A percentile compares a stretch with the other conserved stretches of the same genome.
Conservation (phyloP, 2,329 filamentous ascomycete species). For the Tolypocladium nubicola region DNA sequence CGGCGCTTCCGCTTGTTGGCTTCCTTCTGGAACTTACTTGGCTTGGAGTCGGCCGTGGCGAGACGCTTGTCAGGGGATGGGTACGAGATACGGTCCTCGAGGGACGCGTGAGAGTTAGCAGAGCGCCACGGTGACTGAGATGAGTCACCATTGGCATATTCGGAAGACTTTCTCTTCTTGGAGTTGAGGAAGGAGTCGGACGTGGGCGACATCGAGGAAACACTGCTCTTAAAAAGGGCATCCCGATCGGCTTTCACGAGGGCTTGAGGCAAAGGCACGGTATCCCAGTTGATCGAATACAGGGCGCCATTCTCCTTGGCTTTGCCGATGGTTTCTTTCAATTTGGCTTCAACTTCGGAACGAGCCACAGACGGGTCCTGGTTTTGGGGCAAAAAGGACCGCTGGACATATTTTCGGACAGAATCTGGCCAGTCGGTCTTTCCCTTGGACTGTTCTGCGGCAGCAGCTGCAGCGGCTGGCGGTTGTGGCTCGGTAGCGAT, state of each 20-base stretch:
- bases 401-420: constrained; percentile 82
- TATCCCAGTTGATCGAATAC: constrained; percentile 70
- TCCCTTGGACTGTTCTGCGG: constrained; percentile 30
- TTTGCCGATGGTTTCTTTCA: constrained; percentile 76
- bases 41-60: constrained; percentile 36
- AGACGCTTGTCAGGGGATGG: constrained; percentile 31
- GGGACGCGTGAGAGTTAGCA: constrained; percentile 45
- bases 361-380: constrained; percentile 50
- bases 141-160: constrained; percentile 43
- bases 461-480: constrained; percentile 17
- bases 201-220: constrained; percentile 11
- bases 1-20: constrained; percentile 82
- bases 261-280: constrained; percentile 73
- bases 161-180: constrained; percentile 78
- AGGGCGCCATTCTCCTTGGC: constrained; percentile 67
- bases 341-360: constrained; percentile 68
- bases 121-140: constrained; percentile 63
- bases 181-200: constrained; percentile 26
- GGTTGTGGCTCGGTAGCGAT: constrained; percentile 17
- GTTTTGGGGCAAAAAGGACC: constrained; percentile 72
- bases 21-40: constrained; percentile 90
- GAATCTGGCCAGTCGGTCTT: constrained; percentile 71
- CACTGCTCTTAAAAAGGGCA: constrained; percentile 30
- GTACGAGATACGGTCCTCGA: constrained; percentile 70
- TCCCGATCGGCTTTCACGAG: constrained; percentile 65